Evolutionary conservation across 371 early-diverging fungal genomes (phyloP), one percentile per base, ranked within the genome.

Genomic region (Actinomucor elegans): DNA sequence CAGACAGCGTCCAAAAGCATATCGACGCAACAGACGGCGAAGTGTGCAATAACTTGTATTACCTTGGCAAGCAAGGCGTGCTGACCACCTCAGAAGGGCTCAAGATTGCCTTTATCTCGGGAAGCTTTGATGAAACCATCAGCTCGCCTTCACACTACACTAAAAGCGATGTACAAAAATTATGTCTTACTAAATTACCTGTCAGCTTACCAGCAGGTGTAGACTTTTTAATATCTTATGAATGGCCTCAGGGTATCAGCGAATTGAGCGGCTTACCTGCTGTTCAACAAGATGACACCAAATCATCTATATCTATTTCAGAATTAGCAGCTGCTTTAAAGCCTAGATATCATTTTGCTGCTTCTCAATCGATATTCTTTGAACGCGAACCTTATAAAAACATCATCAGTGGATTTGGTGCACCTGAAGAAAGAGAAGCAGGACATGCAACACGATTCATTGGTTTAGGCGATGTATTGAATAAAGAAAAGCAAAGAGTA

Each of bases 311-410:
- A 9, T 62, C 69, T 6, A 61, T 87, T 52, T 69, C 88, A 17
- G 65, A 67, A 28, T 38, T 84, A 9, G 73, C 81, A 5, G 53
- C 67, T 28, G 58, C 67, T 10, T 57, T 92, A 21, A 83, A 89
- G 57, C 97, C 97, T 6, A 76, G 93, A 31, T 97, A 95, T 64
- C 93, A 93, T 60, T 94, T 97, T 79, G 88, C 92, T 8, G 61
- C 86, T 0, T 69, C 82, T 1, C 84, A 81, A 53, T 64, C 64
- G 18, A 38, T 65, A 11, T 94, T 94, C 59, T 91, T 80, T 55
- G 94, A 97, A 70, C 75, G 96, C 5, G 88, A 89, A 38, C 96
- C 97, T 12, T 95, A 88, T 69, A 69, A 63, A 43, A 90, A 92
- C 61, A 66, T 61, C 37, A 18, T 53, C 5, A 58, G 64, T 38